Percentiles rank a stretch among this genome's conserved stretches.
These are phyloP conservation scores for Scedosporium aurantiacum DNA, from an alignment of 2,329 filamentous ascomycete genomes.

Conservation along the genomic window DNA sequence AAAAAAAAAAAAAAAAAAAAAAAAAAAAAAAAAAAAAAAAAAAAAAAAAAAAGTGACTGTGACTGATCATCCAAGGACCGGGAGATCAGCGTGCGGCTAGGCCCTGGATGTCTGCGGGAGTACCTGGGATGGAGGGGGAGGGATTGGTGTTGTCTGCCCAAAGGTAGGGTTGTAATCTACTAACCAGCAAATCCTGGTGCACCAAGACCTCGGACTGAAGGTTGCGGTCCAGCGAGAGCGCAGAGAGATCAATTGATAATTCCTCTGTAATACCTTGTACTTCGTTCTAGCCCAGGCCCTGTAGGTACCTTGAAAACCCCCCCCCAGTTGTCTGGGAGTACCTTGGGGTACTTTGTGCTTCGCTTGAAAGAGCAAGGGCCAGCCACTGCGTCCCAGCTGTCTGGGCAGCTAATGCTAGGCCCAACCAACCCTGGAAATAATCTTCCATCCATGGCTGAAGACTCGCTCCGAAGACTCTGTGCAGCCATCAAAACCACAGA, in stretches of 20 bases:
- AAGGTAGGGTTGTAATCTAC: not conserved
- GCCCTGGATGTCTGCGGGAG: not conserved
- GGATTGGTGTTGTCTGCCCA: too few species aligned
- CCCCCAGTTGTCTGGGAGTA: not conserved
- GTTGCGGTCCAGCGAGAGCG: not conserved
- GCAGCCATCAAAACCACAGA: too few species aligned
- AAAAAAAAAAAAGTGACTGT: too few species aligned
- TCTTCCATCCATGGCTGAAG: too few species aligned
- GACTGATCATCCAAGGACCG: not conserved
- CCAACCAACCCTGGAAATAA: not conserved
- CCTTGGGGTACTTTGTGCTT: not conserved
- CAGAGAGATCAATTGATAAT: too few species aligned
- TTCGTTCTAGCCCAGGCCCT: too few species aligned
- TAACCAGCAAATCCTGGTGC: not conserved
- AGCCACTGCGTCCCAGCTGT: not conserved
- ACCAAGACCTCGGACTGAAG: too few species aligned
- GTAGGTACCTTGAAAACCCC: not conserved
- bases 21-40: too few species aligned
- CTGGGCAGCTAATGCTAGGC: not conserved
- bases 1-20: too few species aligned
- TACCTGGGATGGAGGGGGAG: not conserved
- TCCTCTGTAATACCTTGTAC: too few species aligned
- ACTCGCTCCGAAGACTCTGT: too few species aligned
- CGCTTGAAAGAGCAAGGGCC: not conserved
- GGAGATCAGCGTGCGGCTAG: not conserved